Evolutionary conservation across 2,329 filamentous ascomycete species (phyloP).

Genomic region (Colletotrichum sp.): DNA sequence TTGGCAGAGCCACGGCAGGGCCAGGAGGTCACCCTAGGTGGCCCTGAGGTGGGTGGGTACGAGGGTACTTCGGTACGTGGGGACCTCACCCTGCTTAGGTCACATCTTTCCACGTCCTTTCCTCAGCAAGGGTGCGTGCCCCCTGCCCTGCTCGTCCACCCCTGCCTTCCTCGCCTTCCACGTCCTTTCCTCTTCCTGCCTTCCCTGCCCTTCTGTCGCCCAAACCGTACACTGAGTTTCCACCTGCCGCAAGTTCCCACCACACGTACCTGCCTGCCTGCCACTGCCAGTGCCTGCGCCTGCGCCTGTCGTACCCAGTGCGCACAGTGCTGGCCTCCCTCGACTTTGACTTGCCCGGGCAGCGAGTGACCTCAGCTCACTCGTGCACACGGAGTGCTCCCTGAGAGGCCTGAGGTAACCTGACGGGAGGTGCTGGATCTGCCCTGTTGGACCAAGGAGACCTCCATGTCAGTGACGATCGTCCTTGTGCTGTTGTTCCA

Average conservation of each 20-base stretch:
- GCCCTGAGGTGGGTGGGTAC: not conserved
- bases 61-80: not conserved
- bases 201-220: not conserved
- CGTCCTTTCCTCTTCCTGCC: not conserved
- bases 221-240: not conserved
- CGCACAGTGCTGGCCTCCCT: not conserved
- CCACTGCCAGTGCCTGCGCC: not conserved
- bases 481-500: not conserved
- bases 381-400: not conserved
- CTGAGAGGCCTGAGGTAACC: not conserved
- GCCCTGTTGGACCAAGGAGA: not conserved
- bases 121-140: not conserved
- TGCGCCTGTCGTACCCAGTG: not conserved
- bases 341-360: not conserved
- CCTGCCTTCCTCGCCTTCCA: not conserved
- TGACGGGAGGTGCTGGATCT: not conserved
- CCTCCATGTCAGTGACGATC: conserved; percentile 12
- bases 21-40: not conserved
- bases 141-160: not conserved
- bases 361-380: not conserved
- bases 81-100: not conserved
- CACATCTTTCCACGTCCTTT: not conserved
- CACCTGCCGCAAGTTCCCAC: not conserved
- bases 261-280: not conserved
- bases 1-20: not conserved